Base-by-base conservation (phyloP, 139 green algal genomes). In the Mychonastes homosphaera region DNA sequence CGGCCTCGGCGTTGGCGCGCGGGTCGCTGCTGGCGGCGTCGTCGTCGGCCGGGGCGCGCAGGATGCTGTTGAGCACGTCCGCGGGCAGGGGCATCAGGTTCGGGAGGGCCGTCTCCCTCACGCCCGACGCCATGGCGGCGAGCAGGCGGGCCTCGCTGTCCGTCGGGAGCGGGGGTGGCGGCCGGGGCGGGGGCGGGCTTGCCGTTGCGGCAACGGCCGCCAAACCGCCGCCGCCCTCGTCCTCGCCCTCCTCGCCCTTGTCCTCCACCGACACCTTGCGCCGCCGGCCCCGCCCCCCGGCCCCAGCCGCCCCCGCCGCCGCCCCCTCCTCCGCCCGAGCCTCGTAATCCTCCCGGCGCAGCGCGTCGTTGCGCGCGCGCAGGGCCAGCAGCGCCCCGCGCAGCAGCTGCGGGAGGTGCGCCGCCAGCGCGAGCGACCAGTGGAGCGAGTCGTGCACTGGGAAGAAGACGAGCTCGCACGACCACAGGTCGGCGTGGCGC, bases 351-450 rank as follows among this genome's bases (percentile, higher is more conserved):
- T 3, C 30, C 56, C 54, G 41, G 23, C 13, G 56, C 35, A 30
- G 10, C 19, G 12, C 34, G 10, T 32, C 30, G 32, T 44, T 63
- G 56, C 56, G n/a, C n/a, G n/a, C n/a, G n/a, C 19, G 28, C 35
- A 26, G 28, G 40, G 53, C 40, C 61, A 56, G 39, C 61, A 26
- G n/a, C 50, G 24, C 49, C 59, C 24, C 47, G 26, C 44, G 52
- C n/a, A 24, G 7, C 15, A 60, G 16, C 28, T 59, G 35, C 27
- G 34, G 40, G 0, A 87, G 87, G 69, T 91, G 75, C 64, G 81
- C 92, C 5, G 97, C 67, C 41, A 96, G 76, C 39, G 78, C 63
- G 7, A 96, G 76, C 62, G 69, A 87, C 89, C 89, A 96, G 76
- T 96, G 89, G 62, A 94, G 66, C 8, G 66, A 53, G 26, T 87